These are phyloP conservation scores for Fusarium xylarioides DNA, from an alignment of 2,329 filamentous ascomycete species.

Conservation along the genomic window DNA sequence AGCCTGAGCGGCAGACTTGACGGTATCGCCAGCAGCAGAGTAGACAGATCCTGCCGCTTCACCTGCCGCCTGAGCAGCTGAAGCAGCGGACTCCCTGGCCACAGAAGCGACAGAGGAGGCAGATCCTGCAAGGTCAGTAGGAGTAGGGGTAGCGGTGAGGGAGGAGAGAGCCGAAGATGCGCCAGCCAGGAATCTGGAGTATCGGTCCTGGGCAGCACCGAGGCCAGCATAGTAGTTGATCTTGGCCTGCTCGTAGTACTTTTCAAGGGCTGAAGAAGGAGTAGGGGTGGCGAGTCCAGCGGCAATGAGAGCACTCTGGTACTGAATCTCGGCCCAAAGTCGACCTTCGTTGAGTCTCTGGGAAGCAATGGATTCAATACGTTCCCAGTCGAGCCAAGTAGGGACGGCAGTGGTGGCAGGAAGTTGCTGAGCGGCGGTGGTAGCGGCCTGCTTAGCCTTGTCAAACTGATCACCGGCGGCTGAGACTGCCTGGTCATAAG, in stretches of 20 bases:
- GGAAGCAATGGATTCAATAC: slow-evolving; percentile 71
- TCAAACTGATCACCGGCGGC: slow-evolving; percentile 69
- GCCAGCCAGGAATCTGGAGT: slow-evolving; percentile 76
- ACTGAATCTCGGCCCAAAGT: slow-evolving; percentile 74
- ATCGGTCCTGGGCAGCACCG: slow-evolving; percentile 80
- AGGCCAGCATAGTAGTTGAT: slow-evolving; percentile 80
- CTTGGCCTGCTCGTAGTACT: slow-evolving; percentile 68
- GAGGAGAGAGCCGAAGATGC: slow-evolving; percentile 75
- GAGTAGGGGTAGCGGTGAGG: slow-evolving; percentile 67
- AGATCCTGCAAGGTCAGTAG: slow-evolving; percentile 61
- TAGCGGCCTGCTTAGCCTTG: slow-evolving; percentile 63
- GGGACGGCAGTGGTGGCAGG: slow-evolving; percentile 54
- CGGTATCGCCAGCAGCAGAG: slow-evolving; percentile 55
- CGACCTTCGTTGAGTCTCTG: slow-evolving; percentile 76
- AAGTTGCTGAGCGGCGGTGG: slow-evolving; percentile 59
- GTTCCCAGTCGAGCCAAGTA: slow-evolving; percentile 57
- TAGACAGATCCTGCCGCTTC: slow-evolving; percentile 59
- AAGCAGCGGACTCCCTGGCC: slow-evolving; percentile 56
- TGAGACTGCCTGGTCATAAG: slow-evolving; percentile 72
- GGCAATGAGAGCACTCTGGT: slow-evolving; percentile 72
- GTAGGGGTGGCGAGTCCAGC: slow-evolving; percentile 67
- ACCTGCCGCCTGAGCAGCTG: slow-evolving; percentile 57
- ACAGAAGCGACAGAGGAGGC: slow-evolving; percentile 62
- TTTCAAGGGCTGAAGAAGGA: slow-evolving; percentile 61
- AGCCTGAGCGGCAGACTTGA: slow-evolving; percentile 51